Conservation (phyloP, 2,329 filamentous ascomycete genomes). For the Claviceps monticola region DNA sequence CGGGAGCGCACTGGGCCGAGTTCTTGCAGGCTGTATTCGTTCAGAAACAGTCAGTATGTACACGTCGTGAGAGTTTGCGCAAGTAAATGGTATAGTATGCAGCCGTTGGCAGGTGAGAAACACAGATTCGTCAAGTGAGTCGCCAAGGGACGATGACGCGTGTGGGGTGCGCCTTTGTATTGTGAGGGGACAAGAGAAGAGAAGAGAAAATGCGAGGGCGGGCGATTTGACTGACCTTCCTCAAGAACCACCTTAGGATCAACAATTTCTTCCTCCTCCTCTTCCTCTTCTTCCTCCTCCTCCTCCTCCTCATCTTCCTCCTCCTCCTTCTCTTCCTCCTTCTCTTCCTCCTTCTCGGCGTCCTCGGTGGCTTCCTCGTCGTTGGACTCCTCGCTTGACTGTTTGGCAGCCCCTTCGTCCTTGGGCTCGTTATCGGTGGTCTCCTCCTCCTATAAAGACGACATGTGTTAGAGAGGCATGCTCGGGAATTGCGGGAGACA, state of each 20-base stretch:
- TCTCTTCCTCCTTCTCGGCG: constrained; percentile 34
- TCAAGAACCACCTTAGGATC: constrained; percentile 82
- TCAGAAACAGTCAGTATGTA: constrained; percentile 10
- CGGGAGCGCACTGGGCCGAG: constrained; percentile 68
- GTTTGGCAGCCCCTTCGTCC: constrained; percentile 15
- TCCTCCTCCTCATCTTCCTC: constrained; percentile 58
- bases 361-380: constrained; percentile 26
- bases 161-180: neutral
- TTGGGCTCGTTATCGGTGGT: constrained; percentile 41
- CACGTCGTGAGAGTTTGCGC: neutral
- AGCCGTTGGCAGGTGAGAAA: neutral
- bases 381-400: constrained; percentile 12
- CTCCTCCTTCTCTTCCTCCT: constrained; percentile 40
- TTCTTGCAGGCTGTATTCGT: constrained; percentile 65
- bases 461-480: neutral
- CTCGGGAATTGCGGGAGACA: neutral
- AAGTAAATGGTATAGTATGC: neutral
- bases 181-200: too few species aligned
- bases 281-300: constrained; percentile 60
- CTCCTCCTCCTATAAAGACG: constrained; percentile 21
- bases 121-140: neutral
- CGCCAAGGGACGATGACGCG: constrained; percentile 1
- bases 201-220: neutral
- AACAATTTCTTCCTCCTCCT: constrained; percentile 70
- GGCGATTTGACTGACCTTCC: constrained; percentile 57